phyloP scores from a whole-genome alignment of 306 rosid genomes.

The Hippophae gyantsensis region DNA sequence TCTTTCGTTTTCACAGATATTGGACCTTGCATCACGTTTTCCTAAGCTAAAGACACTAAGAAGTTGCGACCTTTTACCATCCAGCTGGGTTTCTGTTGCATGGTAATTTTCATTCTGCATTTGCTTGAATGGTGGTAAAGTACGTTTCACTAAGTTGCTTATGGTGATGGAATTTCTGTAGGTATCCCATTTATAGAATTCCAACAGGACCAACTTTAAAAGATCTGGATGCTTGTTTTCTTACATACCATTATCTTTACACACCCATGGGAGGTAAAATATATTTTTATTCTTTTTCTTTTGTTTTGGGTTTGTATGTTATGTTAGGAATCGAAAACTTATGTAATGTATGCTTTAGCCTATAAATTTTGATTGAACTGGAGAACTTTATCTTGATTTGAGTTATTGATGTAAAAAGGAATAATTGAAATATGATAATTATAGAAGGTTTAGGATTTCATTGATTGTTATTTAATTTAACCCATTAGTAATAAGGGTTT shows the following conservation, averaged over 20 bases:
- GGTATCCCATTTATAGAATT: conserved; percentile 95
- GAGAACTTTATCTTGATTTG: too few relatives aligned
- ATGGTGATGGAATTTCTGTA: conserved; percentile 26
- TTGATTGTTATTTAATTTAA: too few relatives aligned
- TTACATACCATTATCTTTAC: conserved; percentile 75
- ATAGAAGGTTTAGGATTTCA: too few relatives aligned
- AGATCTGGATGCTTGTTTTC: conserved; percentile 85
- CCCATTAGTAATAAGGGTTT: too few relatives aligned
- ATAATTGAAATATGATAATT: too few relatives aligned
- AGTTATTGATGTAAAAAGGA: too few relatives aligned
- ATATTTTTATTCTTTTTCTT: not conserved
- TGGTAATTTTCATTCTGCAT: conserved; percentile 41
- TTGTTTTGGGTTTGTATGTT: too few relatives aligned
- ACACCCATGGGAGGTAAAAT: conserved; percentile 61
- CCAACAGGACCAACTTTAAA: conserved; percentile 83
- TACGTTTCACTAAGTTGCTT: conserved; percentile 18
- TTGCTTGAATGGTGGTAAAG: conserved; percentile 2
- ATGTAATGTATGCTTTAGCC: too few relatives aligned
- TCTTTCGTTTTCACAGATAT: conserved; percentile 40
- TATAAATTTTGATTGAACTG: too few relatives aligned
- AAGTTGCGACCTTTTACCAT: conserved; percentile 74
- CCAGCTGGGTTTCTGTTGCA: conserved; percentile 92
- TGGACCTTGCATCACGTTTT: conserved; percentile 54
- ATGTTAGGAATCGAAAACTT: too few relatives aligned
- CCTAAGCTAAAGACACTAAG: conserved; percentile 60